Base-by-base conservation (phyloP, 2,329 filamentous ascomycete genomes). In the Hymenotorrendiella dingleyae region DNA sequence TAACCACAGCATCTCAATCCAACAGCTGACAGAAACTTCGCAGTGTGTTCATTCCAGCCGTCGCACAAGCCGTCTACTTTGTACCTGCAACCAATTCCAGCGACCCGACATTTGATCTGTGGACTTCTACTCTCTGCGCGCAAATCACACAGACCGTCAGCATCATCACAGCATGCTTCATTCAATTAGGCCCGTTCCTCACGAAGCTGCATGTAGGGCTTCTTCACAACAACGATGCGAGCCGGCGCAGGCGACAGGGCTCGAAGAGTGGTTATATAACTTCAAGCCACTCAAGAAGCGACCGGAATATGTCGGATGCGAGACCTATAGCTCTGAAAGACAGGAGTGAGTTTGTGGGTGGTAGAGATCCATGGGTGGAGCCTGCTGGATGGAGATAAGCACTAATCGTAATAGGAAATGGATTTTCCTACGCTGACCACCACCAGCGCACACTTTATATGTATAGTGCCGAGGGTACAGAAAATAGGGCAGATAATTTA, bases 161-260 rank as follows among this genome's bases (percentile, higher is more conserved):
- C 19, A 36, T 36, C 20, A 20, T 36, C 33, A 36, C 33, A 36
- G 33, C 33, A 20, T 36, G 33, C 17, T 36, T 36, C 33, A 36
- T 36, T 14, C 33, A 36, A 36, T 16, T 36, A 20, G 23, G 23
- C 17, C 33, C 33, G 20, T 36, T 36, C 33, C 21, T 36, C 33
- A 20, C 33, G 9, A 21, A 17, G 9, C 33, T 36, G 17, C 33
- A 36, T 24, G 21, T 20, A 20, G 33, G 33, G 9, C 33, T 36
- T n/a, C 20, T 36, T 21, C 33, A 36, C 33, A 36, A 36, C 33
- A 36, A 36, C 20, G 33, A 36, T 16, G 33, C 17, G 33, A 14
- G 33, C 6, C 17, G 33, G 20, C 17, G 33, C 17, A 36, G 21
- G 4, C 33, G 33, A 20, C 33, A 36, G 20, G 33, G 21, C 20